These are phyloP conservation scores for Mortierella sp. DNA, from an alignment of 371 early-diverging fungal species.

Conservation along the genomic window DNA sequence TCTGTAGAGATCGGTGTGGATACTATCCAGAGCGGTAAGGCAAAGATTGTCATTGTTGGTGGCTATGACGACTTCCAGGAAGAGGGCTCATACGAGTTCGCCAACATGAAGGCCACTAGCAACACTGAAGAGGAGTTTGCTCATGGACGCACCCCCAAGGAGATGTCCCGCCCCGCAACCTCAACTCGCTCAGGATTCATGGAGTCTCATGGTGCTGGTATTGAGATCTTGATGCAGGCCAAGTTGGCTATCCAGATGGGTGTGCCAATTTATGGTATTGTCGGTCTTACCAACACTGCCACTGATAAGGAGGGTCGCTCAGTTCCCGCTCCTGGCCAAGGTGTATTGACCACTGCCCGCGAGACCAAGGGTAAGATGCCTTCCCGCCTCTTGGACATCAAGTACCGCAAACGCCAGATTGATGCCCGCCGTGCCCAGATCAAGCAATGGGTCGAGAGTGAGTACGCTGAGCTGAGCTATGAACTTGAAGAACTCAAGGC, in stretches of 20 bases:
- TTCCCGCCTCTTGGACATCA: conserved; percentile 88
- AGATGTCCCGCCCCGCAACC: conserved; percentile 95
- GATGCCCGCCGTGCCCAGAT: conserved; percentile 85
- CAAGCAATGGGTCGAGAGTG: conserved; percentile 88
- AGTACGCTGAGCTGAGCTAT: conserved; percentile 79
- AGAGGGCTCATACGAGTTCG: conserved; percentile 95
- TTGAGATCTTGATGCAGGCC: conserved; percentile 93
- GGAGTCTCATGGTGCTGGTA: conserved; percentile 96
- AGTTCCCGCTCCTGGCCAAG: conserved; percentile 96
- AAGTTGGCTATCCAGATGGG: conserved; percentile 94
- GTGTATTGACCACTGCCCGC: conserved; percentile 95
- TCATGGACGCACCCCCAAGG: conserved; percentile 88
- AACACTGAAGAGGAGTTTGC: conserved; percentile 88
- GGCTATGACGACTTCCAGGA: conserved; percentile 95
- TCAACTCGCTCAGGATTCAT: conserved; percentile 96
- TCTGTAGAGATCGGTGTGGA: conserved; percentile 95
- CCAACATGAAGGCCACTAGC: conserved; percentile 97
- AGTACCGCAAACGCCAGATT: conserved; percentile 92
- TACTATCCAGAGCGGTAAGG: conserved; percentile 91
- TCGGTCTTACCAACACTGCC: conserved; percentile 94
- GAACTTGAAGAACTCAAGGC: conserved; percentile 82
- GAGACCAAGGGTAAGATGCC: conserved; percentile 74
- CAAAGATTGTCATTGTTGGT: conserved; percentile 95
- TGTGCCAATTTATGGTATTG: conserved; percentile 94
- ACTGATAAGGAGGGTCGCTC: conserved; percentile 98